These are phyloP conservation scores for Epichloe sp. DNA, from an alignment of 2,329 filamentous ascomycete genomes.

Conservation along the genomic window DNA sequence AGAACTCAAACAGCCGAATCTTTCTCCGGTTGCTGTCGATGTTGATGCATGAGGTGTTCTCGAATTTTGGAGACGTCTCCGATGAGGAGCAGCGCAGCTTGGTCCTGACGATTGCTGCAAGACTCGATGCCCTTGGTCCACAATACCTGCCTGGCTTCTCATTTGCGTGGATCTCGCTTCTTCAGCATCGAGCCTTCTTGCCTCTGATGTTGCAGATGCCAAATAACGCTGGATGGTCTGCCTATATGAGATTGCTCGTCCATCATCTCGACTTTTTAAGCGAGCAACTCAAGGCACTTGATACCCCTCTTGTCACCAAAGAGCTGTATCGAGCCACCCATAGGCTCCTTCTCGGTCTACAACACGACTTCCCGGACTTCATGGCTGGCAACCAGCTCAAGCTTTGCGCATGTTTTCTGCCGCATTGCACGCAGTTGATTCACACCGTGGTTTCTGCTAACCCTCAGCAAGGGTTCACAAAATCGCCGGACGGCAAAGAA, in stretches of 20 bases:
- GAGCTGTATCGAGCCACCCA: slow-evolving; percentile 76
- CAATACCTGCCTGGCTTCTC: slow-evolving; percentile 67
- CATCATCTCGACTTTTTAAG: slow-evolving; percentile 62
- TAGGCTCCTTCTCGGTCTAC: slow-evolving; percentile 70
- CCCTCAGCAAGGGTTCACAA: slow-evolving; percentile 50
- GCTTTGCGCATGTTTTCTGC: slow-evolving; percentile 69
- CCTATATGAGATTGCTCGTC: slow-evolving; percentile 61
- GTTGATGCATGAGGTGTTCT: slow-evolving; percentile 62
- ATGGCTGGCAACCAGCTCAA: slow-evolving; percentile 74
- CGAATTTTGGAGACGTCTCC: slow-evolving; percentile 42
- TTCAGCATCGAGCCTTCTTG: slow-evolving; percentile 77
- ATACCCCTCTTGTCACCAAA: slow-evolving; percentile 56
- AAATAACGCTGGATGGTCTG: slow-evolving; percentile 59
- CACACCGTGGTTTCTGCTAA: slow-evolving; percentile 80
- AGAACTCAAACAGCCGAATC: slow-evolving; percentile 73
- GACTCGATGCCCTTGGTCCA: slow-evolving; percentile 63
- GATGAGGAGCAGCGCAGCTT: slow-evolving; percentile 55
- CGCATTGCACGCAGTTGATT: slow-evolving; percentile 73
- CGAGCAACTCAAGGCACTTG: slow-evolving; percentile 63
- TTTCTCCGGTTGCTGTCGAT: slow-evolving; percentile 85
- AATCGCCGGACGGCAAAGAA: slow-evolving; percentile 58
- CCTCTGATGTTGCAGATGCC: slow-evolving; percentile 59
- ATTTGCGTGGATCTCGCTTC: slow-evolving; percentile 70
- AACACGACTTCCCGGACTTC: slow-evolving; percentile 93
- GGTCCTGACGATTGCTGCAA: slow-evolving; percentile 56